Conservation (phyloP, 306 rosid species). For the Gillenia trifoliata region DNA sequence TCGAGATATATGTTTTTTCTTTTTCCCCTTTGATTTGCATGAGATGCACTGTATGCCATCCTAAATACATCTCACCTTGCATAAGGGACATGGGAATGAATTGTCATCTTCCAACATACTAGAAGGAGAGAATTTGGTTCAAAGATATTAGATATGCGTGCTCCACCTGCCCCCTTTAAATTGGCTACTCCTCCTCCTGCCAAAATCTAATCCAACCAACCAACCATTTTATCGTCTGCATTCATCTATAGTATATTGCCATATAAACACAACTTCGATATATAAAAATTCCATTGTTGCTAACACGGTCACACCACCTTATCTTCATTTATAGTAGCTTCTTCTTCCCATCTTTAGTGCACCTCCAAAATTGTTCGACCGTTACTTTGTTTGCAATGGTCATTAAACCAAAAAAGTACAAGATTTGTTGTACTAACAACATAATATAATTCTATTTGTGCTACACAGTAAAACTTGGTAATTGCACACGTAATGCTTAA, state of each 20-base stretch:
- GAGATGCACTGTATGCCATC: background rate
- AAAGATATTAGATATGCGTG: conserved; percentile 3
- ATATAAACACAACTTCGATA: background rate
- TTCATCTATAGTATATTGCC: background rate
- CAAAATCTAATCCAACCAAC: conserved; percentile 32
- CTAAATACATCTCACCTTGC: conserved; percentile 28
- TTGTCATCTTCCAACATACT: conserved; percentile 13
- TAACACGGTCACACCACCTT: conserved; percentile 15
- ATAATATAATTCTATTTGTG: background rate
- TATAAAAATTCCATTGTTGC: background rate
- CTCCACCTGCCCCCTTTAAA: conserved; percentile 30
- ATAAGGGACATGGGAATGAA: conserved; percentile 20
- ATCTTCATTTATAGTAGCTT: conserved; percentile 25
- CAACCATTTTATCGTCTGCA: conserved; percentile 25
- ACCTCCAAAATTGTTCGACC: background rate
- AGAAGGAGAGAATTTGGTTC: conserved; percentile 13
- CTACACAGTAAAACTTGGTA: background rate
- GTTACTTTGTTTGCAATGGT: background rate
- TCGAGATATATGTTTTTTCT: background rate
- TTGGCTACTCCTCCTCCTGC: conserved; percentile 8
- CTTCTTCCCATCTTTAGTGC: background rate
- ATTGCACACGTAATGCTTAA: background rate
- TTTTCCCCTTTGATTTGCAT: background rate
- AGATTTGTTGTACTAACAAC: background rate
- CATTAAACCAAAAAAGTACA: too few relatives aligned